Evolutionary conservation across 1,139 yeast species (phyloP).

Genomic region (Hyphopichia wangnamkhiaoensis): DNA sequence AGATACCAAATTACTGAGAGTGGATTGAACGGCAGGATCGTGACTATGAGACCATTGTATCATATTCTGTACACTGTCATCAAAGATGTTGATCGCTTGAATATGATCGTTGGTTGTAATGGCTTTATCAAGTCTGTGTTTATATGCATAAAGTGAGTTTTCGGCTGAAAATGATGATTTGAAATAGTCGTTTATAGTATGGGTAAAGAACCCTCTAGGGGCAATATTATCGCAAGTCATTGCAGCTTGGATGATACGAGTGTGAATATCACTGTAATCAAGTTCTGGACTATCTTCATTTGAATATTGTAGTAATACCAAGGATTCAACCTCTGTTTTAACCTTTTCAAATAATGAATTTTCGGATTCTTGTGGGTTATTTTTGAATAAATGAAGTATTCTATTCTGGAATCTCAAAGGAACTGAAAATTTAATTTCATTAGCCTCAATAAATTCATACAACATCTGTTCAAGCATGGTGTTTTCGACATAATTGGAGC

Average conservation of each 20-base stretch:
- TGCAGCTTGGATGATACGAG: conserved; percentile 20
- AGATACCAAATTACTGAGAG: conserved; percentile 37
- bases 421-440: conserved; percentile 25
- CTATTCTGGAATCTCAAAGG: conserved; percentile 21
- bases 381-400: conserved; percentile 11
- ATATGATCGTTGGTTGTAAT: conserved; percentile 19
- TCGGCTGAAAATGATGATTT: conserved; percentile 14
- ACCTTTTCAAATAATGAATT: conserved; percentile 11
- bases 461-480: conserved; percentile 12
- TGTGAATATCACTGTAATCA: conserved; percentile 14
- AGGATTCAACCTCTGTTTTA: conserved; percentile 1
- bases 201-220: conserved; percentile 22
- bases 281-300: conserved; percentile 8
- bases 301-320: background rate
- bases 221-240: conserved; percentile 14
- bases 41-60: conserved; percentile 32
- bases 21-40: conserved; percentile 30
- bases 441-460: conserved; percentile 17
- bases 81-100: conserved; percentile 32
- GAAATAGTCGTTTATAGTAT: conserved; percentile 16
- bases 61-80: conserved; percentile 27
- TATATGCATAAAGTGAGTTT: conserved; percentile 26
- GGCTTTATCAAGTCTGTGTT: conserved; percentile 32
- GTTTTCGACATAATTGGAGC: conserved; percentile 10
- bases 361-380: conserved; percentile 7